phyloP scores from a whole-genome alignment of 2,329 filamentous ascomycete species.

The Epichloe uncinata region DNA sequence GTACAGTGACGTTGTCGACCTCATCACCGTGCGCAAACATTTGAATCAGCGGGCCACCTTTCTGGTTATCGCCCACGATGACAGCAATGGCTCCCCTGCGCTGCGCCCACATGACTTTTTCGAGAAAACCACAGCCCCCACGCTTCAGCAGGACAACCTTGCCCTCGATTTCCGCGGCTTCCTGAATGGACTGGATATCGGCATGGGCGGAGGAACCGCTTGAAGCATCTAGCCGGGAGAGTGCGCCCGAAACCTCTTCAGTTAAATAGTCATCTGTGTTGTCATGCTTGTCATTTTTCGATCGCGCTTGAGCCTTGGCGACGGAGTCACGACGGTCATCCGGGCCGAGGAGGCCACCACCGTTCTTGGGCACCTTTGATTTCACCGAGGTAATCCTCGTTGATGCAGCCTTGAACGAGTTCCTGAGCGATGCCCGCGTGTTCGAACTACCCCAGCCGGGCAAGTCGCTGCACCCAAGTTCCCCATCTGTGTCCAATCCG shows the following conservation, averaged over 20 bases:
- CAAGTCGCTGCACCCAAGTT: constrained; percentile 90
- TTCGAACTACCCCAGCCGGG: constrained; percentile 67
- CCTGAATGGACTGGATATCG: constrained; percentile 84
- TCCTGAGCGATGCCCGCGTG: constrained; percentile 30
- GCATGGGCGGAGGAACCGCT: constrained; percentile 45
- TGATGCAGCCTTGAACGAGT: constrained; percentile 19
- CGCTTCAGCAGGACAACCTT: constrained; percentile 86
- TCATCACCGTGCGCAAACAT: constrained; percentile 94
- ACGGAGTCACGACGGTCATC: constrained; percentile 14
- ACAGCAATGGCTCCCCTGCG: constrained; percentile 76
- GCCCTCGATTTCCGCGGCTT: constrained; percentile 81
- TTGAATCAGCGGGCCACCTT: constrained; percentile 78
- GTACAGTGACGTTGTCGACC: constrained; percentile 87
- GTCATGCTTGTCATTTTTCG: constrained; percentile 37
- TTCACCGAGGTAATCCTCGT: constrained; percentile 10
- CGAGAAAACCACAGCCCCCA: constrained; percentile 93
- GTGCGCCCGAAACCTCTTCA: constrained; percentile 26
- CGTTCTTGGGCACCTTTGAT: constrained; percentile 9
- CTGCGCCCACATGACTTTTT: constrained; percentile 96
- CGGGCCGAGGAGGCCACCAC: constrained; percentile 14
- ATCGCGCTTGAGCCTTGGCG: constrained; percentile 5
- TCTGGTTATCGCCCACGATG: constrained; percentile 87
- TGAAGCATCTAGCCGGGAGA: constrained; percentile 21
- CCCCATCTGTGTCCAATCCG: constrained; percentile 56
- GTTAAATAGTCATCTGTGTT: constrained; percentile 80